These are phyloP conservation scores for Ascosphaera pollenicola DNA, from an alignment of 2,329 filamentous ascomycete genomes.

Conservation along the genomic window DNA sequence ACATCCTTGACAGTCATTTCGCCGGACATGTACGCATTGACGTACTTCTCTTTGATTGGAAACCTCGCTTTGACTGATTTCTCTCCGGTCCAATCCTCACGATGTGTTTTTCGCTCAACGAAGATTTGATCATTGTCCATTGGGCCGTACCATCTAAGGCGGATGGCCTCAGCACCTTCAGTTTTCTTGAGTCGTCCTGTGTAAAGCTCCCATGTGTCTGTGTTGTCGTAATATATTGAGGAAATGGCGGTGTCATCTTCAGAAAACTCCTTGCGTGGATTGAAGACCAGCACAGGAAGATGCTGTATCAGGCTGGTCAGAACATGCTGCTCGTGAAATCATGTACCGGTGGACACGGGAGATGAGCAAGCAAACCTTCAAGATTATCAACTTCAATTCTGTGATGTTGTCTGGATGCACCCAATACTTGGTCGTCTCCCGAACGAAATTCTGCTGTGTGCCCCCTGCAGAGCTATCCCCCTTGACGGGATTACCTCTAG, in stretches of 20 bases:
- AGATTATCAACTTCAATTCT: slow-evolving; percentile 89
- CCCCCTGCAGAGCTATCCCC: slow-evolving; percentile 73
- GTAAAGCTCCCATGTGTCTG: slow-evolving; percentile 66
- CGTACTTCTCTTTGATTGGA: slow-evolving; percentile 83
- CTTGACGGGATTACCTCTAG: slow-evolving; percentile 38
- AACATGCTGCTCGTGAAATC: no score
- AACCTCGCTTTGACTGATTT: slow-evolving; percentile 66
- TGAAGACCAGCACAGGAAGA: slow-evolving; percentile 81
- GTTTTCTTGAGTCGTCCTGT: slow-evolving; percentile 70
- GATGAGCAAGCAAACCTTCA: no score
- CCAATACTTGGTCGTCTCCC: slow-evolving; percentile 96
- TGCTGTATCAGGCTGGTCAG: no score
- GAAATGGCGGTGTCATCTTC: slow-evolving; percentile 86
- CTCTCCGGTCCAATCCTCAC: slow-evolving; percentile 46
- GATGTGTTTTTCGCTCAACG: slow-evolving; percentile 74
- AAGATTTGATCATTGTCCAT: slow-evolving; percentile 60
- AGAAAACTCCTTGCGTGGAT: slow-evolving; percentile 44
- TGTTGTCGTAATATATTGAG: slow-evolving; percentile 87
- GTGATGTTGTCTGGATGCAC: slow-evolving; percentile 87
- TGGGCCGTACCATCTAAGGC: slow-evolving; percentile 81
- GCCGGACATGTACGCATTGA: slow-evolving; percentile 66
- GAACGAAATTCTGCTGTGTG: slow-evolving; percentile 81
- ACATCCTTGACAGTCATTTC: slow-evolving; percentile 86
- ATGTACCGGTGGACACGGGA: no score
- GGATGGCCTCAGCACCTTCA: slow-evolving; percentile 53